A percentile compares a stretch with the other conserved stretches of the same genome.
phyloP scores from a whole-genome alignment of 768 basidiomycete species.

The Botryobasidium botryosum region DNA sequence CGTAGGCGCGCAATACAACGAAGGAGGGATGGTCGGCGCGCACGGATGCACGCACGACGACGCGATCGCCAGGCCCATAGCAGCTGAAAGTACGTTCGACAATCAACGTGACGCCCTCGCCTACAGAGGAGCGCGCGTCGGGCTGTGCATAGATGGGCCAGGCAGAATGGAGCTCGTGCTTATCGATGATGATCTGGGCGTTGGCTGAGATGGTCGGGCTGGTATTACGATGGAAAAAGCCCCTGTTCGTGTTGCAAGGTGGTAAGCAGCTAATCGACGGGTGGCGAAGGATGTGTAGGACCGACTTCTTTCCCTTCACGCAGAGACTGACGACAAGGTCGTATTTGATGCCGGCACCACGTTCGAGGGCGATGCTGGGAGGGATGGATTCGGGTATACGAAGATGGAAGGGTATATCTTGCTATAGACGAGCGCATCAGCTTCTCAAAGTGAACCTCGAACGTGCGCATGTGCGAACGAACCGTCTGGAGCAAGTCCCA shows the following conservation, averaged over 20 bases:
- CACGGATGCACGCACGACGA: slow-evolving; percentile 52
- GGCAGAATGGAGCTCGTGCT: slow-evolving; percentile 82
- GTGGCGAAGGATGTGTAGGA: slow-evolving; percentile 3
- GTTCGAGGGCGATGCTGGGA: slow-evolving; percentile 65
- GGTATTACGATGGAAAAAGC: slow-evolving; percentile 69
- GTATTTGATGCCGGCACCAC: slow-evolving; percentile 70
- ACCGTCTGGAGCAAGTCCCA: slow-evolving; percentile 55
- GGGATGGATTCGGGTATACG: slow-evolving; percentile 88
- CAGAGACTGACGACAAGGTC: slow-evolving; percentile 81
- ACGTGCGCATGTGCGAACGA: slow-evolving; percentile 13
- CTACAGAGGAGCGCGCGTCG: slow-evolving; percentile 45
- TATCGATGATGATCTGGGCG: slow-evolving; percentile 68
- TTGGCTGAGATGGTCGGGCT: slow-evolving; percentile 48
- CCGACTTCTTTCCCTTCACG: slow-evolving; percentile 69
- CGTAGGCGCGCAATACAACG: slow-evolving; percentile 65
- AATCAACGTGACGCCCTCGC: slow-evolving; percentile 56
- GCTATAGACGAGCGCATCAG: slow-evolving; percentile 25
- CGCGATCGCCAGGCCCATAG: slow-evolving; percentile 72
- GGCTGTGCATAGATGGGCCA: slow-evolving; percentile 83
- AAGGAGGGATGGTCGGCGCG: slow-evolving; percentile 53
- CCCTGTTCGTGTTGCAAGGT: slow-evolving; percentile 25
- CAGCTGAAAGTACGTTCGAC: slow-evolving; percentile 65
- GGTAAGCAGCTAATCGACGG: slow-evolving; percentile 1
- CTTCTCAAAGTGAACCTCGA: slow-evolving; percentile 3
- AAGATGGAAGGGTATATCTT: slow-evolving; percentile 80